phyloP scores from a whole-genome alignment of 108 stramenopile species.

The Pseudonitzschia pungens region DNA sequence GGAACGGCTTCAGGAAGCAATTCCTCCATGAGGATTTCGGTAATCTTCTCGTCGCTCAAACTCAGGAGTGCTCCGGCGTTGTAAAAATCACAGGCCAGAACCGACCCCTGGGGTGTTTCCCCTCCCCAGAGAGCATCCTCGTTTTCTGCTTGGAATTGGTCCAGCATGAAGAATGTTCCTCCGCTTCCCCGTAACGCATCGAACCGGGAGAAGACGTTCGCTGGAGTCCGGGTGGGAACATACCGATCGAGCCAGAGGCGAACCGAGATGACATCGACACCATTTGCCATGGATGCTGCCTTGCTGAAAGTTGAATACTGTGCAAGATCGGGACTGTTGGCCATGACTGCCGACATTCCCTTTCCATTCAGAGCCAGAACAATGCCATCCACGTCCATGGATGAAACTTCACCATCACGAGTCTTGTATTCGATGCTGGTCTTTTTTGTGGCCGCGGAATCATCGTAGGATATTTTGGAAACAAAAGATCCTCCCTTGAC shows the following conservation, averaged over 20 bases:
- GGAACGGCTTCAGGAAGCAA: slow-evolving; percentile 78
- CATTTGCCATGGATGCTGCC: slow-evolving; percentile 71
- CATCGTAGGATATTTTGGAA: slow-evolving; percentile 50
- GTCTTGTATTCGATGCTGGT: slow-evolving; percentile 45
- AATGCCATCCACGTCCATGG: slow-evolving; percentile 74
- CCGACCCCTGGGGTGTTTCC: slow-evolving; percentile 58
- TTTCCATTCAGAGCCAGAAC: slow-evolving; percentile 79
- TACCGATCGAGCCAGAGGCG: slow-evolving; percentile 83
- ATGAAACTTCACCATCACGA: slow-evolving; percentile 40
- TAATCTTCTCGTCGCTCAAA: slow-evolving; percentile 79
- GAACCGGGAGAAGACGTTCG: slow-evolving; percentile 92
- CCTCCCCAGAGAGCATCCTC: slow-evolving; percentile 72
- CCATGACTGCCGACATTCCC: slow-evolving; percentile 86
- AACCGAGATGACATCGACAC: slow-evolving; percentile 85
- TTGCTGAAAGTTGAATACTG: slow-evolving; percentile 58
- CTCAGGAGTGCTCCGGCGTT: slow-evolving; percentile 84
- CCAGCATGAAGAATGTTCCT: slow-evolving; percentile 94
- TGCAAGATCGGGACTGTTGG: slow-evolving; percentile 69
- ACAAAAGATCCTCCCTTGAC: slow-evolving; percentile 82
- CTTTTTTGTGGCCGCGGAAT: slow-evolving; percentile 25
- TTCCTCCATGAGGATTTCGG: slow-evolving; percentile 74
- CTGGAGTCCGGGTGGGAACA: slow-evolving; percentile 82
- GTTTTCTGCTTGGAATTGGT: slow-evolving; percentile 80
- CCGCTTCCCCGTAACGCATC: slow-evolving; percentile 83
- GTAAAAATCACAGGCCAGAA: slow-evolving; percentile 93